These are phyloP conservation scores for Diaporthe batatas DNA, from an alignment of 2,329 filamentous ascomycete genomes.

Conservation along the genomic window DNA sequence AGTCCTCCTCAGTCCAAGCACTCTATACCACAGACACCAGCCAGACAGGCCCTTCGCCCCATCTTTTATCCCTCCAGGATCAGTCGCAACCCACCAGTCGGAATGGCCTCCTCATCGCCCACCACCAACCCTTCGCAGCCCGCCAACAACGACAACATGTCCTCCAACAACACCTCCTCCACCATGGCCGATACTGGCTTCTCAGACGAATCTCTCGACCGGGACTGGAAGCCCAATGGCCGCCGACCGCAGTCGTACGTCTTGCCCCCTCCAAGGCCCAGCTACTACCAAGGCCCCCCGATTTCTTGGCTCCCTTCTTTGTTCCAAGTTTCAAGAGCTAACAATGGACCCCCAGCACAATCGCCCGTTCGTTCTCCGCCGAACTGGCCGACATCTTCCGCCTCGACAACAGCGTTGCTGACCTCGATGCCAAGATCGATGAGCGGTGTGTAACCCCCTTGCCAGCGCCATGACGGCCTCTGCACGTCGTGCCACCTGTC, in stretches of 20 bases:
- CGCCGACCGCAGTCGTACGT: slow-evolving; percentile 87
- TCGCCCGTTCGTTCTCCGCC: slow-evolving; percentile 87
- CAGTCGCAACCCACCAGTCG: slow-evolving; percentile 28
- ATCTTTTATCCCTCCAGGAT: background rate
- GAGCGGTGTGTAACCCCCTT: slow-evolving; percentile 75
- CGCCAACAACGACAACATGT: slow-evolving; percentile 15
- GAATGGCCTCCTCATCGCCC: slow-evolving; percentile 42
- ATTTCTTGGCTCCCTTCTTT: no score
- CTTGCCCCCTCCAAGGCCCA: slow-evolving; percentile 52
- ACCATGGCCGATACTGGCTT: slow-evolving; percentile 31
- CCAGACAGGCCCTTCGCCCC: background rate
- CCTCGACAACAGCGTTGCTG: slow-evolving; percentile 82
- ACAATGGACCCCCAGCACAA: slow-evolving; percentile 71
- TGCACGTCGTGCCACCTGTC: slow-evolving; percentile 13
- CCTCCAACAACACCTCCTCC: background rate
- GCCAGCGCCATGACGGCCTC: slow-evolving; percentile 31
- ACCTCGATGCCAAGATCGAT: slow-evolving; percentile 73
- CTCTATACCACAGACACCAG: background rate
- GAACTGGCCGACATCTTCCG: slow-evolving; percentile 92
- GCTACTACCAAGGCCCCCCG: slow-evolving; percentile 42
- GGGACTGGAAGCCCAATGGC: slow-evolving; percentile 84
- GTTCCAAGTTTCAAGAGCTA: slow-evolving; percentile 25
- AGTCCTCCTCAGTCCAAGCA: background rate
- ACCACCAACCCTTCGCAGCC: slow-evolving; percentile 35
- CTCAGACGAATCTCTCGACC: slow-evolving; percentile 77